A percentile compares a stretch with the other conserved stretches of the same genome.
phyloP scores from a whole-genome alignment of 2,329 filamentous ascomycete species.

The Xylariomycetidae sp. region DNA sequence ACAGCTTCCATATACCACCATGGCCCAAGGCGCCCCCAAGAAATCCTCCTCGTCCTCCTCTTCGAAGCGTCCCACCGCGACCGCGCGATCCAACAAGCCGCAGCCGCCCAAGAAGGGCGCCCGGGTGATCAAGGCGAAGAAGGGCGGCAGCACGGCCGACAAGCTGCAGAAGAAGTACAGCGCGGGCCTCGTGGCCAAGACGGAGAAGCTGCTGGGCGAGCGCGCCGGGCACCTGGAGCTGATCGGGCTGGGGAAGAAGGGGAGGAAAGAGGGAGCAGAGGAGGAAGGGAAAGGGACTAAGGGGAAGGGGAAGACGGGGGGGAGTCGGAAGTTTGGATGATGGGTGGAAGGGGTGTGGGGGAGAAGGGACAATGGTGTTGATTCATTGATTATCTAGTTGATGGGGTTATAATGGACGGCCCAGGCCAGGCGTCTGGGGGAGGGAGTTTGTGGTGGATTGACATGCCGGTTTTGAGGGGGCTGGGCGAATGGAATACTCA shows the following conservation, averaged over 20 bases:
- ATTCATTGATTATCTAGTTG: too few relatives aligned
- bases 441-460: too few relatives aligned
- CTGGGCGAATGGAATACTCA: too few relatives aligned
- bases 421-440: too few relatives aligned
- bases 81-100: slow-evolving; percentile 44
- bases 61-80: slow-evolving; percentile 30
- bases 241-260: slow-evolving; percentile 44
- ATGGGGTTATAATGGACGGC: too few relatives aligned
- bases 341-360: too few relatives aligned
- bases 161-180: slow-evolving; percentile 52
- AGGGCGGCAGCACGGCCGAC: slow-evolving; percentile 39
- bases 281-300: slow-evolving; percentile 21
- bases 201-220: slow-evolving; percentile 55
- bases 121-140: slow-evolving; percentile 21
- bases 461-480: too few relatives aligned
- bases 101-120: slow-evolving; percentile 36
- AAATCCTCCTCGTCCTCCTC: slow-evolving; percentile 37
- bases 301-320: slow-evolving; percentile 34
- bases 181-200: slow-evolving; percentile 48
- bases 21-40: slow-evolving; percentile 54
- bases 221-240: slow-evolving; percentile 56
- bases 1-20: too few relatives aligned
- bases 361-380: too few relatives aligned
- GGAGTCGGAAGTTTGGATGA: slow-evolving; percentile 54
- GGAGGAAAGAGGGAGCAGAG: slow-evolving; percentile 21